Evolutionary conservation across 1,284 basidiomycete species (phyloP), one percentile per base, ranked within the genome.

Genomic region (Cutaneotrichosporon mucoides): DNA sequence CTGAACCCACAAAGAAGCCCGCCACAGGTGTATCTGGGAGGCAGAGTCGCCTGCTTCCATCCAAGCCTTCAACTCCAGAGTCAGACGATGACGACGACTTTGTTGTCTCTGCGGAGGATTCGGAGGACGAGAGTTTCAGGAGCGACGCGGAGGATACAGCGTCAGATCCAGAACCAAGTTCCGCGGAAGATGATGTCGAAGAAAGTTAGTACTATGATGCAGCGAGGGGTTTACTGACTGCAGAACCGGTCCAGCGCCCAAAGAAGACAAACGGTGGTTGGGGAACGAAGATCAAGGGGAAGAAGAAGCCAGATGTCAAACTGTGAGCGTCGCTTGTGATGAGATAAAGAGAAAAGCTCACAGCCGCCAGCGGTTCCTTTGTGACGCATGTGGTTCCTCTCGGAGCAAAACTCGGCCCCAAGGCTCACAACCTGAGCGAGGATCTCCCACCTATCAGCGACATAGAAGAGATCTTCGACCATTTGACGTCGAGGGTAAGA

Each of bases 391-490:
- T 74, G 12, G 59, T 58, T 35, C 70, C 73, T 3, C 60, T 73
- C 9, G 41, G 49, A 2, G 15, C 44, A 13, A 42, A 54, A 10
- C 6, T n/a, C 8, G 68, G 68, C 11, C 57, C 66, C 46, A 67
- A 63, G 36, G 42, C 45, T 33, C 46, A 44, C 5, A 65, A 66
- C 36, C 63, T 76, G 55, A 70, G 69, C 52, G 73, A 76, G 9
- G 72, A 72, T 43, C 71, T 81, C 11, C 90, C 94, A 11, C 93
- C 94, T 6, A 88, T 97, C 56, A 82, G 86, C 69, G 83, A 89
- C 61, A 87, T 95, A 63, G 83, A 88, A 24, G 82, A 84, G 49
- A 96, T 97, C 73, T 97, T 97, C 75, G 81, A 82, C 55, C 90
- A 97, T 76, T 84, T 97, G 24, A 70, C 71, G 6, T 73, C 71